A percentile compares a stretch with the other conserved stretches of the same genome.
phyloP scores from a whole-genome alignment of 148 eudicot genomes.

The Pouteria glomerata region DNA sequence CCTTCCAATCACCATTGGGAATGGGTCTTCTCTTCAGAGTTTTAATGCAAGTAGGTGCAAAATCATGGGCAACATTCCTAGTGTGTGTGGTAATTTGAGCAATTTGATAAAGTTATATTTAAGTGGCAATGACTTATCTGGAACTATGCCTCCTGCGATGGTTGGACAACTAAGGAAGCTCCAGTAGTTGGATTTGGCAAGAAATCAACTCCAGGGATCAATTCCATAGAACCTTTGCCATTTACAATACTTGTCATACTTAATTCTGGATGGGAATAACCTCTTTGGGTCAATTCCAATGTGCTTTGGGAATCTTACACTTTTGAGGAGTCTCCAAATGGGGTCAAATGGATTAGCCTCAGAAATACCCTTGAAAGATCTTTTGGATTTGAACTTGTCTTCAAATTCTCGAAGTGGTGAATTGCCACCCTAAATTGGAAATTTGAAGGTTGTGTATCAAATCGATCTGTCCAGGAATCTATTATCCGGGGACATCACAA shows the following conservation, averaged over 20 bases:
- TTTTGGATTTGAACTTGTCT: slow-evolving; percentile 4
- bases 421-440: not conserved
- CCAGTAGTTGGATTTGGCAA: not conserved
- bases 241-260: not conserved
- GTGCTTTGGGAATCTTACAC: slow-evolving; percentile 3
- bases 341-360: slow-evolving; percentile 5
- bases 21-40: slow-evolving; percentile 1
- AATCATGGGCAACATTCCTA: slow-evolving; percentile 1
- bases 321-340: not conserved
- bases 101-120: not conserved
- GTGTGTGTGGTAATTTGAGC: not conserved
- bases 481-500: not conserved
- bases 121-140: not conserved
- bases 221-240: not conserved
- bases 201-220: not conserved
- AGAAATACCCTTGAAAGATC: not conserved
- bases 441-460: not conserved
- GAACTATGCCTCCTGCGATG: not conserved
- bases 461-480: slow-evolving; percentile 8
- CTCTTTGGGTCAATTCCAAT: not conserved
- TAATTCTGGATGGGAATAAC: not conserved
- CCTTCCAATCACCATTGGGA: slow-evolving; percentile 10
- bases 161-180: not conserved
- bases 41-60: not conserved
- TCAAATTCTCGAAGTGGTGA: slow-evolving; percentile 5